Percentiles rank a stretch among this genome's conserved stretches.
Evolutionary conservation across 1,284 basidiomycete genomes (phyloP).

Genomic region (Cryptococcus deneoformans): DNA sequence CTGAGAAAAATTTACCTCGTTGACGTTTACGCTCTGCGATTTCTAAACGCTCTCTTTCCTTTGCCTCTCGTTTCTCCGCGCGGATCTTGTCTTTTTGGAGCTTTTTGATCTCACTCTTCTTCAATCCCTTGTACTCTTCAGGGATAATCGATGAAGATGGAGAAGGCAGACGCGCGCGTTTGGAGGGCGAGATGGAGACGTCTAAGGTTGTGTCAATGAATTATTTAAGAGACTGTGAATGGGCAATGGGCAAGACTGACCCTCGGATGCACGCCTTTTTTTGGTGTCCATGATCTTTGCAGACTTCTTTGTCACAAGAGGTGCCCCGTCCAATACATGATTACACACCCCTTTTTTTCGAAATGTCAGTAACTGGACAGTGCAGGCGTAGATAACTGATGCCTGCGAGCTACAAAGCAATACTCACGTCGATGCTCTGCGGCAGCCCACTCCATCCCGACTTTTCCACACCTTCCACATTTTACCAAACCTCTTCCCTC

Average conservation of each 20-base stretch:
- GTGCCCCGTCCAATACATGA: constrained; percentile 55
- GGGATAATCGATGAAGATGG: constrained; percentile 1
- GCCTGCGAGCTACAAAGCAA: background rate
- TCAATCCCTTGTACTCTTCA: constrained; percentile 25
- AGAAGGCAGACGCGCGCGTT: constrained; percentile 52
- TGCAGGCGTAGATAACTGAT: background rate
- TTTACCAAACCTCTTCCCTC: constrained; percentile 64
- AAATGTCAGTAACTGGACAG: background rate
- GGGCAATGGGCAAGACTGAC: constrained; percentile 20
- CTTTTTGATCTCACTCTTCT: constrained; percentile 40
- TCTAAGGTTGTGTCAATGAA: constrained; percentile 8
- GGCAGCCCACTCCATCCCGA: constrained; percentile 69
- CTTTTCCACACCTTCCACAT: constrained; percentile 73
- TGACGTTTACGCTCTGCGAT: constrained; percentile 65
- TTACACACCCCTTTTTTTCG: constrained; percentile 54
- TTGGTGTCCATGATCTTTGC: constrained; percentile 60
- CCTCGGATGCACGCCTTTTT: constrained; percentile 36
- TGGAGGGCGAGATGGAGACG: constrained; percentile 17
- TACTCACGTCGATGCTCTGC: constrained; percentile 48
- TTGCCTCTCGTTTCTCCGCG: constrained; percentile 66
- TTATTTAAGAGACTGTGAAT: background rate
- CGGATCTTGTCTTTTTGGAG: constrained; percentile 34
- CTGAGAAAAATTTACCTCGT: constrained; percentile 54
- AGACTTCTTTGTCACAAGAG: constrained; percentile 53
- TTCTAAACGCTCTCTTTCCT: constrained; percentile 53